Evolutionary conservation across 768 basidiomycete genomes (phyloP).

Genomic region (Tremella yokohamensis): DNA sequence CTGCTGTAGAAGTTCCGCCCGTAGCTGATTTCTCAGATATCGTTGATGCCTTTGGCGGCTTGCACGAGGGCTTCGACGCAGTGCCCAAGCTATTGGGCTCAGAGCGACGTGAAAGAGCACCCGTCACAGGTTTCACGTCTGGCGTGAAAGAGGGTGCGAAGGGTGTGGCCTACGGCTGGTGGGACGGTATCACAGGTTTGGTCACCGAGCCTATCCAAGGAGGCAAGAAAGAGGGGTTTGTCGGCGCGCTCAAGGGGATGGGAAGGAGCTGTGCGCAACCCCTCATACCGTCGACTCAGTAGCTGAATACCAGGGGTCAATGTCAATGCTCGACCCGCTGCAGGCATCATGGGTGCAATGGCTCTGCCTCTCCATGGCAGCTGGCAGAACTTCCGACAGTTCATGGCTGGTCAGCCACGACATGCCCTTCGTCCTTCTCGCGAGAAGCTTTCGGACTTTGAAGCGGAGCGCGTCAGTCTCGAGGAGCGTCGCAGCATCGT

Average conservation of each 20-base stretch:
- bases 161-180: conserved; percentile 51
- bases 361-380: conserved; percentile 38
- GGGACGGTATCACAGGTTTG: conserved; percentile 54
- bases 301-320: conserved; percentile 45
- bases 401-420: conserved; percentile 25
- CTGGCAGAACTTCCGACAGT: conserved; percentile 26
- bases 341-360: conserved; percentile 39
- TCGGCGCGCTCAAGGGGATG: conserved; percentile 52
- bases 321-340: conserved; percentile 49
- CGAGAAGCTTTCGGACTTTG: conserved; percentile 11
- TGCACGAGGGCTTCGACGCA: conserved; percentile 57
- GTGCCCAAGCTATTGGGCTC: conserved; percentile 55
- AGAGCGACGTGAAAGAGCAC: conserved; percentile 52
- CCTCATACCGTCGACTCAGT: neutral
- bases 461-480: neutral
- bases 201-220: conserved; percentile 53
- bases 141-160: conserved; percentile 58
- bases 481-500: conserved; percentile 21
- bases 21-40: conserved; percentile 18
- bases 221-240: conserved; percentile 52
- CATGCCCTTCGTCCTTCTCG: conserved; percentile 31
- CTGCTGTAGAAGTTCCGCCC: neutral
- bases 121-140: conserved; percentile 54
- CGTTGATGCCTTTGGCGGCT: conserved; percentile 35
- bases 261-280: conserved; percentile 49